Percentiles rank a stretch among this genome's conserved stretches.
These are phyloP conservation scores for Cyamopsis tetragonoloba DNA, from an alignment of 306 rosid genomes.

Conservation along the genomic window DNA sequence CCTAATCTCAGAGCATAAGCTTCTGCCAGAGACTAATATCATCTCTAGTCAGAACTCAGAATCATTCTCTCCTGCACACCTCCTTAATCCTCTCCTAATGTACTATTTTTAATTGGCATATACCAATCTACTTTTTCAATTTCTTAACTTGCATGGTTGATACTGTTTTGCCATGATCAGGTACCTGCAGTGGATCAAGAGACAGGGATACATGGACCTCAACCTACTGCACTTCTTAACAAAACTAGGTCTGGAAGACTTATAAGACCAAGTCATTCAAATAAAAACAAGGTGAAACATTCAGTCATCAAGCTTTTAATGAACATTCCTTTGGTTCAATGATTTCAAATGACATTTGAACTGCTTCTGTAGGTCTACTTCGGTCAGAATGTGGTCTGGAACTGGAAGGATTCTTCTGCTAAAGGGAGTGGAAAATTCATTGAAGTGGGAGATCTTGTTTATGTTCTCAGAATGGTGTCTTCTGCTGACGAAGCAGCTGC, in stretches of 20 bases:
- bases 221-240: conserved; percentile 59
- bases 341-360: conserved; percentile 7
- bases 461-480: conserved; percentile 46
- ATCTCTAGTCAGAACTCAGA: no score
- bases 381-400: conserved; percentile 83
- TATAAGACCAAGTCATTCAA: conserved; percentile 55
- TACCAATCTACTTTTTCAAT: background rate
- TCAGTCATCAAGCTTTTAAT: conserved; percentile 10
- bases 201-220: conserved; percentile 56
- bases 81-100: no score
- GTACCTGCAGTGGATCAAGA: conserved; percentile 70
- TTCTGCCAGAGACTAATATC: no score
- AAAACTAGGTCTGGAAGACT: conserved; percentile 54
- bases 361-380: conserved; percentile 60
- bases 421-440: conserved; percentile 45
- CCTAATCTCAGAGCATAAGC: no score
- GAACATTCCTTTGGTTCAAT: background rate
- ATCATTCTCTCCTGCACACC: background rate
- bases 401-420: conserved; percentile 43
- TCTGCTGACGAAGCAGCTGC: conserved; percentile 65
- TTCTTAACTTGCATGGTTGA: background rate
- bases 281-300: conserved; percentile 54
- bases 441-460: conserved; percentile 60
- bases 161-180: conserved; percentile 38
- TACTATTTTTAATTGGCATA: no score